phyloP scores from a whole-genome alignment of 2,329 filamentous ascomycete species.

The Mycosphaerelloides madeirae region DNA sequence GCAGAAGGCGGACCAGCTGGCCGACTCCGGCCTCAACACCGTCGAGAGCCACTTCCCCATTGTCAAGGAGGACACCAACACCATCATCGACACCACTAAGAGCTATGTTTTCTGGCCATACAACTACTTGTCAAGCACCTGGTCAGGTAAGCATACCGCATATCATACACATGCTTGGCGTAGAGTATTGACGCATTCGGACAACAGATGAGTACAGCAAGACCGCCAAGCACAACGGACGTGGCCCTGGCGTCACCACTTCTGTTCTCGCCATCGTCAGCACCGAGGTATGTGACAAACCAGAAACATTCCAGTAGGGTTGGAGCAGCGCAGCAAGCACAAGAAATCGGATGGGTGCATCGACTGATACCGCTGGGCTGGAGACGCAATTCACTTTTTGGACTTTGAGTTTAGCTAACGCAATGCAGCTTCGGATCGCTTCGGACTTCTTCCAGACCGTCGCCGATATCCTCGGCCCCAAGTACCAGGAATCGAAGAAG shows the following conservation, averaged over 20 bases:
- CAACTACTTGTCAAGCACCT: constrained; percentile 32
- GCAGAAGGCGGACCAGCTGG: constrained; percentile 71
- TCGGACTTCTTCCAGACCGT: constrained; percentile 31
- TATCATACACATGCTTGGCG: neutral
- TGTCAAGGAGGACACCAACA: constrained; percentile 48
- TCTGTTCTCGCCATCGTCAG: constrained; percentile 31
- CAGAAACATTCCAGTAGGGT: too few species aligned
- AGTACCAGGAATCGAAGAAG: constrained; percentile 34
- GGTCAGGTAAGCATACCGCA: constrained; percentile 23
- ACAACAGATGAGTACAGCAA: constrained; percentile 36
- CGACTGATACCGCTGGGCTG: too few species aligned
- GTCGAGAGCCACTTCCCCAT: constrained; percentile 54
- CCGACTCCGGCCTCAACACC: constrained; percentile 44
- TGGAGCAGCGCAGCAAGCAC: too few species aligned
- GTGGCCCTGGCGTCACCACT: constrained; percentile 27
- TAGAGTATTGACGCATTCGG: constrained; percentile 8
- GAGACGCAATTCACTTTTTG: too few species aligned
- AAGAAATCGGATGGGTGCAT: too few species aligned
- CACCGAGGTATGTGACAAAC: constrained; percentile 18
- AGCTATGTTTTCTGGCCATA: constrained; percentile 57
- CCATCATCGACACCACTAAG: constrained; percentile 55
- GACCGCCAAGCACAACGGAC: constrained; percentile 31
- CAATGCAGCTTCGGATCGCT: constrained; percentile 25
- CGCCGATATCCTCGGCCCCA: constrained; percentile 30
- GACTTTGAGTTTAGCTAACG: too few species aligned